Conservation (phyloP, 306 rosid genomes). For the Elaeagnus macrophylla region DNA sequence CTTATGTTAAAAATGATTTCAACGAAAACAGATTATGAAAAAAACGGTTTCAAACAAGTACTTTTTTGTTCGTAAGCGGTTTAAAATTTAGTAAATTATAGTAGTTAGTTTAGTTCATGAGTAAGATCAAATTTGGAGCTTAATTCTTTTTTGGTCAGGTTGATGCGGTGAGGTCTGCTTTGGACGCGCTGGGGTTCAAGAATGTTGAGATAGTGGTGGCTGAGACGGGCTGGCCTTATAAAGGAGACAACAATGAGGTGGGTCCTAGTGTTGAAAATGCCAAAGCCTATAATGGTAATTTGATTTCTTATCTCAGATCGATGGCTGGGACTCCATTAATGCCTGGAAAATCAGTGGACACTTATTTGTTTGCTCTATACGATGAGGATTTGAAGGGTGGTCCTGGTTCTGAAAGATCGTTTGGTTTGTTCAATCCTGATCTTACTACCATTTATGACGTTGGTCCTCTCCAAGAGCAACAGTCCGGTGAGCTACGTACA, state of each 20-base stretch:
- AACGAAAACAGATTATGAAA: no score
- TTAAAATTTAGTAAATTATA: not conserved
- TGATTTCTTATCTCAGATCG: conserved; percentile 71
- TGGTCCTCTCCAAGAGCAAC: conserved; percentile 52
- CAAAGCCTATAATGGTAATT: conserved; percentile 72
- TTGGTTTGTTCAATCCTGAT: conserved; percentile 85
- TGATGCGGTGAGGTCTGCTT: conserved; percentile 72
- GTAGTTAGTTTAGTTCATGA: no score
- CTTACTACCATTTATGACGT: conserved; percentile 64
- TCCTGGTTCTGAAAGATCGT: conserved; percentile 71
- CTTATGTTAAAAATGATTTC: no score
- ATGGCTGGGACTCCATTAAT: conserved; percentile 89
- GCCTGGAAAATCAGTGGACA: conserved; percentile 95
- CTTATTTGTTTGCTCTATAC: conserved; percentile 75
- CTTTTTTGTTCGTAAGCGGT: not conserved
- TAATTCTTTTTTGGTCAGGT: conserved; percentile 25
- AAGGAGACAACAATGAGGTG: conserved; percentile 75
- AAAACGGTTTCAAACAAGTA: conserved; percentile 2
- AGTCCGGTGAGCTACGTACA: conserved; percentile 28
- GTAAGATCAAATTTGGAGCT: not conserved
- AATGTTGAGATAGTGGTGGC: conserved; percentile 85
- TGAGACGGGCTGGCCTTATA: conserved; percentile 98
- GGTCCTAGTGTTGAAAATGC: conserved; percentile 81
- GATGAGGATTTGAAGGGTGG: conserved; percentile 95
- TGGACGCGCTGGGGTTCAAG: conserved; percentile 70